A percentile compares a stretch with the other conserved stretches of the same genome.
These are phyloP conservation scores for Manihot esculenta DNA, from an alignment of 441 rosid species.

Conservation along the genomic window DNA sequence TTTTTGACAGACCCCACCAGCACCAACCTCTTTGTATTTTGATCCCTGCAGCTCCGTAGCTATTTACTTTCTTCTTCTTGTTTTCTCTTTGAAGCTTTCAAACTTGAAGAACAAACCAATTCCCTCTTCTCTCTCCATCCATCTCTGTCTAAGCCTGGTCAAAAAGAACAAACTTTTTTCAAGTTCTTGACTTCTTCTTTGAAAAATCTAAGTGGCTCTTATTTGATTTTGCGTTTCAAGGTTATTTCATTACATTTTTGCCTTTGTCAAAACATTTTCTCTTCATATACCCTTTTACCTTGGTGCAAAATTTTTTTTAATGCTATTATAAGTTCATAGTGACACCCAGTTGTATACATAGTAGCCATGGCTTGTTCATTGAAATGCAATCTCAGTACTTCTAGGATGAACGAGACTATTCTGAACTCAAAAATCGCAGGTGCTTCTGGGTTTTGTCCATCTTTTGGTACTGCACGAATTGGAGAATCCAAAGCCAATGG, in stretches of 20 bases:
- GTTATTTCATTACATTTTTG: background rate
- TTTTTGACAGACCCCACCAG: slow-evolving; percentile 15
- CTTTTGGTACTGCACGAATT: slow-evolving; percentile 23
- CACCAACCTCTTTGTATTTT: background rate
- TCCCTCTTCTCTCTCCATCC: background rate
- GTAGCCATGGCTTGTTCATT: slow-evolving; percentile 35
- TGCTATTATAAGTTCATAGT: slow-evolving; percentile 3
- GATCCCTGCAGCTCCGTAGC: background rate
- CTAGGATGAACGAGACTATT: slow-evolving; percentile 26
- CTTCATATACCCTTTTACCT: background rate
- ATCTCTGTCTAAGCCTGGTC: background rate
- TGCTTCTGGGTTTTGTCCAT: slow-evolving; percentile 26
- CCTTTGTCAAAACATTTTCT: too few species aligned
- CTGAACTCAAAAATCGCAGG: slow-evolving; percentile 21
- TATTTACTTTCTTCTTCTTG: background rate
- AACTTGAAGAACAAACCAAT: background rate
- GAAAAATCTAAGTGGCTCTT: slow-evolving; percentile 17
- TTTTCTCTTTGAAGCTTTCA: background rate
- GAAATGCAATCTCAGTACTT: slow-evolving; percentile 19
- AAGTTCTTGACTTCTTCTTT: slow-evolving; percentile 16
- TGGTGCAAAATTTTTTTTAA: background rate
- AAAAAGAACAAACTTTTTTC: slow-evolving; percentile 10
- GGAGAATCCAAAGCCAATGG: slow-evolving; percentile 27
- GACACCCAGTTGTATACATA: background rate
- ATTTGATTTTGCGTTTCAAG: background rate